These are phyloP conservation scores for Pycnococcus provasolii DNA, from an alignment of 139 green algal species.

Conservation along the genomic window DNA sequence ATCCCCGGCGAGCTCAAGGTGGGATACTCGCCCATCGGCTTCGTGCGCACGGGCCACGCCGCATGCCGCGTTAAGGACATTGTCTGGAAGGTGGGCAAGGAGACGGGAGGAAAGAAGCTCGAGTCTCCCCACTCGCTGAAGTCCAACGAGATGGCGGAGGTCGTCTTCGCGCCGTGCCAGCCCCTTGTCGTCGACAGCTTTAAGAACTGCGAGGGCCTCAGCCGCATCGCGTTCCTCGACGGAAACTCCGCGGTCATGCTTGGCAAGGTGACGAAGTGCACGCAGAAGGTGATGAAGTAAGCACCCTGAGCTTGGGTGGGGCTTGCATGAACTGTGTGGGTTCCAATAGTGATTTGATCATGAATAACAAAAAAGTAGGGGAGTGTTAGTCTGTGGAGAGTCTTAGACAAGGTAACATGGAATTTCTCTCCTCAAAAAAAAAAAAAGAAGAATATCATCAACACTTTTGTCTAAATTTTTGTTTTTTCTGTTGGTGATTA, in stretches of 20 bases:
- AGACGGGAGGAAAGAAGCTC: conserved; percentile 89
- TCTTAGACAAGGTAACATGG: too few species aligned
- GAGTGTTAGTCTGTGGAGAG: too few species aligned
- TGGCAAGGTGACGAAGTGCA: conserved; percentile 66
- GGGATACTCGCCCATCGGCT: conserved; percentile 82
- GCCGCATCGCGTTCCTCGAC: conserved; percentile 84
- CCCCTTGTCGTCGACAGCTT: conserved; percentile 77
- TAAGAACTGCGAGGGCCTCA: conserved; percentile 86
- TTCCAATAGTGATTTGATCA: too few species aligned
- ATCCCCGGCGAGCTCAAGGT: conserved; percentile 82
- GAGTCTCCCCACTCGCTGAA: conserved; percentile 70
- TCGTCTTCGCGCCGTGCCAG: conserved; percentile 71
- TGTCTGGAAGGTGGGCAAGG: conserved; percentile 87
- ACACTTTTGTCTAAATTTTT: too few species aligned
- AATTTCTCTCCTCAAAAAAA: too few species aligned
- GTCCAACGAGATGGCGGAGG: conserved; percentile 83
- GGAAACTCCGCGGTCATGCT: conserved; percentile 92
- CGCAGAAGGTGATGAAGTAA: conserved; percentile 39
- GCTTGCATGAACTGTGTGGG: too few species aligned
- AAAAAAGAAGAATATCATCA: too few species aligned
- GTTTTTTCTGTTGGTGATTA: neutral
- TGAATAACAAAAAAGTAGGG: too few species aligned
- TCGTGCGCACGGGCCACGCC: conserved; percentile 76
- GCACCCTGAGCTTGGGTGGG: too few species aligned
- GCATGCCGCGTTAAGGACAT: conserved; percentile 69